phyloP scores from a whole-genome alignment of 1,284 basidiomycete genomes.

The Cutaneotrichosporon cavernicola region DNA sequence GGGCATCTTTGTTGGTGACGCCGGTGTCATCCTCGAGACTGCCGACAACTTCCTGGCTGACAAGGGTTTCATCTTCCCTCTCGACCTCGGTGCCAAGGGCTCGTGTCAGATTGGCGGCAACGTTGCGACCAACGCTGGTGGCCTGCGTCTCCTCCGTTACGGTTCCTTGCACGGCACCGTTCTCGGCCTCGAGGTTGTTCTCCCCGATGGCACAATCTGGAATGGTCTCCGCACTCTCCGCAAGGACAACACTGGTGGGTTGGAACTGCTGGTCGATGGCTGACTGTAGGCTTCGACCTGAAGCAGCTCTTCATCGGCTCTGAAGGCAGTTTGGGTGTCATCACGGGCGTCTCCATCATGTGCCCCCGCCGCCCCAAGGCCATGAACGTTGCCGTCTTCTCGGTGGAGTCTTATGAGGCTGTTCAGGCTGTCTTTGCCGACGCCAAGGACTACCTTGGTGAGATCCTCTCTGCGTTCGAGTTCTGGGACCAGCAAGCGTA shows the following conservation, averaged over 20 bases:
- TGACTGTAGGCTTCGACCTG: slow-evolving; percentile 80
- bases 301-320: slow-evolving; percentile 99
- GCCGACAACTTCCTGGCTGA: slow-evolving; percentile 84
- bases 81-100: slow-evolving; percentile 97
- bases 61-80: slow-evolving; percentile 92
- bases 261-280: background rate
- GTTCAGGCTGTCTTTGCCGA: slow-evolving; percentile 60
- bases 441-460: slow-evolving; percentile 71
- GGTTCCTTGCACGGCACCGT: slow-evolving; percentile 94
- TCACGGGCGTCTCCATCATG: slow-evolving; percentile 92
- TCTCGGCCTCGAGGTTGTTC: slow-evolving; percentile 93
- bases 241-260: slow-evolving; percentile 94
- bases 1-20: slow-evolving; percentile 66
- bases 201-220: slow-evolving; percentile 94
- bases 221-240: slow-evolving; percentile 75
- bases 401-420: slow-evolving; percentile 58
- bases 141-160: slow-evolving; percentile 87
- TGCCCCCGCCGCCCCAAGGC: slow-evolving; percentile 83
- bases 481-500: slow-evolving; percentile 85
- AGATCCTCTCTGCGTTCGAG: slow-evolving; percentile 97
- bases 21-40: slow-evolving; percentile 90
- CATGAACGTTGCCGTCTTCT: slow-evolving; percentile 59
- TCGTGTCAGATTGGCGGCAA: slow-evolving; percentile 99
- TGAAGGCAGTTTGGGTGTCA: slow-evolving; percentile 92
- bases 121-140: slow-evolving; percentile 95